Evolutionary conservation across 1,284 basidiomycete genomes (phyloP).

Genomic region (Sanghuangporus sanghuang): DNA sequence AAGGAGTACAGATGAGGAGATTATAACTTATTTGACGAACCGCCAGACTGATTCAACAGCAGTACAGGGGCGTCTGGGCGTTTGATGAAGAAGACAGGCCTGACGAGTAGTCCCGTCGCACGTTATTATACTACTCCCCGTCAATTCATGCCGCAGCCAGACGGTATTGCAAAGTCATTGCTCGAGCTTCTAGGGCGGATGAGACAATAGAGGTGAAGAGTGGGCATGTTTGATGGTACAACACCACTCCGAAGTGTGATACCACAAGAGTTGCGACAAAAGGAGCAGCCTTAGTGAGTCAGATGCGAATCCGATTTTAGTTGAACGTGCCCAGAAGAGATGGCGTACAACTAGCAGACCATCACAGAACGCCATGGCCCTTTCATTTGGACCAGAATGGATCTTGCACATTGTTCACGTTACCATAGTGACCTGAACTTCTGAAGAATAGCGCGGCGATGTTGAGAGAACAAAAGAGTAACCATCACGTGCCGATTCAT

Average conservation of each 20-base stretch:
- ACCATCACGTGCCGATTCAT: background rate
- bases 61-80: background rate
- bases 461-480: background rate
- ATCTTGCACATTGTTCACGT: background rate
- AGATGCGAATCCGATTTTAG: background rate
- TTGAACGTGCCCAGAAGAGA: background rate
- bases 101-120: background rate
- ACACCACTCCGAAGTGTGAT: background rate
- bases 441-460: background rate
- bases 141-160: background rate
- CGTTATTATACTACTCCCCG: background rate
- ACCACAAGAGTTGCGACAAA: background rate
- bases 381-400: background rate
- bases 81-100: background rate
- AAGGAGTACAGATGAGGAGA: background rate
- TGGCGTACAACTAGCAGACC: background rate
- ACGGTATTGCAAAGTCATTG: background rate
- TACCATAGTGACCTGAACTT: background rate
- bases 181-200: background rate
- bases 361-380: background rate
- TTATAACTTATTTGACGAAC: background rate
- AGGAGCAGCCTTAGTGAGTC: background rate
- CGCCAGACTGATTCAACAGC: background rate
- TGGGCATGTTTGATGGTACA: background rate
- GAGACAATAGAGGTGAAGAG: conserved; percentile 6